Base-by-base conservation (phyloP, 2,329 filamentous ascomycete genomes). In the Escovopsis weberi region DNA sequence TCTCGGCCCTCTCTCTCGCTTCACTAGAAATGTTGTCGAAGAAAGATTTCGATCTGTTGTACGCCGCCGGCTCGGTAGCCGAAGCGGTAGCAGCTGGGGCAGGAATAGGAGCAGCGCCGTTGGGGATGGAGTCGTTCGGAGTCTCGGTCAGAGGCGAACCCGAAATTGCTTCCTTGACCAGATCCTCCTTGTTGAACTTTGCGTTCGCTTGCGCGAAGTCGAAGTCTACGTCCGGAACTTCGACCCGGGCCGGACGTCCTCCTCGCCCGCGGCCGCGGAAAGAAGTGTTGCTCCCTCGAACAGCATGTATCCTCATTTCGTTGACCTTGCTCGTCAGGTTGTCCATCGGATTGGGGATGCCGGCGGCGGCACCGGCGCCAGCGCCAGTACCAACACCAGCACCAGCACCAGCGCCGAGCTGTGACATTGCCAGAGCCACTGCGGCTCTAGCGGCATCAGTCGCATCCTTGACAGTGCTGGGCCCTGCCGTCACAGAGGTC, bases 1-100 rank as follows among this genome's bases (percentile, higher is more conserved):
- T 80, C 47, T 89, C 85, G 41, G 85, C 79, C 37, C 91, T 78
- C 50, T 98, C 91, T 61, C 84, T 93, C 48, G 85, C 75, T 59
- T 98, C 91, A 51, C 85, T 94, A 1, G 86, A 94, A 50, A 98
- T 95, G 61, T 98, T 95, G 64, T 98, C 91, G 57, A 98, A 98
- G 70, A 98, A 98, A 2, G 86, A 94, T 4, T 68, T 78, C 5
- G 80, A 73, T 64, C 87, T 94, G 68, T 95, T 89, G 66, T 98
- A 98, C 40, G 45, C 45, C 19, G 41, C 45, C 6, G 30, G 35
- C 6, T 28, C 39, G 0, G 77, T 69, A 11, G 62, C 51, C 2
- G 69, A 60, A 33, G 69, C 63, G 2, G 54, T 53, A 11, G 28
- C 28, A 32, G 28, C 28, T 9, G 28, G 8, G 28, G 28, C 11